Evolutionary conservation across 2,329 filamentous ascomycete genomes (phyloP).

Genomic region (Ophiocordyceps polyrhachis-furcata): DNA sequence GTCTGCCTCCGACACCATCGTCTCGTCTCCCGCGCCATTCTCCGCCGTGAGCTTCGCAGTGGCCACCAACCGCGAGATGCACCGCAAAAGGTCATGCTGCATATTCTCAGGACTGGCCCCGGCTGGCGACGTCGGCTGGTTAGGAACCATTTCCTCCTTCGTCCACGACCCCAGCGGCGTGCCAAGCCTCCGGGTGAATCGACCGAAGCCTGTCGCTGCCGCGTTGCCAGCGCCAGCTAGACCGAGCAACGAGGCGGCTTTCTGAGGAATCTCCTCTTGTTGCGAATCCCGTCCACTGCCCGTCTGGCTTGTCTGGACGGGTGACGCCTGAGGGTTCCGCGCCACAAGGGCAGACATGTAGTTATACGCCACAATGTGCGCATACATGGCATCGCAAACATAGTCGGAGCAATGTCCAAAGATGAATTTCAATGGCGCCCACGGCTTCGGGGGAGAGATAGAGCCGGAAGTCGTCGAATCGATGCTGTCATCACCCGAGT

Average conservation of each 20-base stretch:
- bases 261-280: conserved; percentile 24
- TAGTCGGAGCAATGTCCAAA: conserved; percentile 34
- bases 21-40: conserved; percentile 11
- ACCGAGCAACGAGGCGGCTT: conserved; percentile 32
- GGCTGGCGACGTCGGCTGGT: conserved; percentile 3
- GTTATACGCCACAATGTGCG: conserved; percentile 39
- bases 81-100: conserved; percentile 28
- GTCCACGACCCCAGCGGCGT: conserved; percentile 9
- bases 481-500: conserved; percentile 2
- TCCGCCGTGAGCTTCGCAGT: conserved; percentile 23
- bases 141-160: conserved; percentile 9
- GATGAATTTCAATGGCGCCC: conserved; percentile 28
- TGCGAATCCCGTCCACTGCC: conserved; percentile 8
- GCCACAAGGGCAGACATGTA: conserved; percentile 25
- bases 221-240: conserved; percentile 13
- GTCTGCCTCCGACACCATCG: conserved; percentile 10
- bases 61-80: conserved; percentile 29
- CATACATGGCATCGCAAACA: conserved; percentile 39
- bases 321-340: conserved; percentile 5
- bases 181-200: conserved; percentile 9
- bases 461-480: conserved; percentile 4
- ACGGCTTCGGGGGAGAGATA: conserved; percentile 14
- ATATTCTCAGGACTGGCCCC: conserved; percentile 17
- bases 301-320: conserved; percentile 1
- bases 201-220: conserved; percentile 6